Evolutionary conservation across 2,329 filamentous ascomycete species (phyloP).

Genomic region (Diaporthe vaccinii): DNA sequence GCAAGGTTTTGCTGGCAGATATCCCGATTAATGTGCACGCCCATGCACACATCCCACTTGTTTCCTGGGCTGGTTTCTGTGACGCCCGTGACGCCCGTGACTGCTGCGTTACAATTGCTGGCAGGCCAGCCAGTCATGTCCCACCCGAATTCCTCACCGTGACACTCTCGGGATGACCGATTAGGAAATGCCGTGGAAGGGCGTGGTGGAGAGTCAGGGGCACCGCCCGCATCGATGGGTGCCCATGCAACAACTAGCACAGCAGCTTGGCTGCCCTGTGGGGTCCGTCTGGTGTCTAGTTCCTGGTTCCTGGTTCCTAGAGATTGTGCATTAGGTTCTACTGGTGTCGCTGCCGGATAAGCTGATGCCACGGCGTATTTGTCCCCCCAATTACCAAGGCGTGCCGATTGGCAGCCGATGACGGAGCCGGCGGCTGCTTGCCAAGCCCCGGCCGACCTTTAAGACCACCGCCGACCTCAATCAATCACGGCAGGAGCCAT

Average conservation of each 20-base stretch:
- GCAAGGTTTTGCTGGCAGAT: not conserved
- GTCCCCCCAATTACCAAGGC: slow-evolving; percentile 8
- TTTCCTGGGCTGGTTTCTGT: not conserved
- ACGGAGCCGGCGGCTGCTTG: not conserved
- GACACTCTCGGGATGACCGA: slow-evolving; percentile 14
- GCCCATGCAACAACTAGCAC: not conserved
- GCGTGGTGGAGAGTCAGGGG: slow-evolving; percentile 16
- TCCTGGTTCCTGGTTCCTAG: not conserved
- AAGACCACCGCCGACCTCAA: not conserved
- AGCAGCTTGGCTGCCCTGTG: not conserved
- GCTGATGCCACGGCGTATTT: slow-evolving; percentile 13
- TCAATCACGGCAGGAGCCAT: not conserved
- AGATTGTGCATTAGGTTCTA: not conserved
- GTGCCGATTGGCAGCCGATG: slow-evolving; percentile 13
- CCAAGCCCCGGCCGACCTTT: slow-evolving; percentile 20
- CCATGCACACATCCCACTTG: not conserved
- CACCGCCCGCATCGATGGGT: not conserved
- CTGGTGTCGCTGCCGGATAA: slow-evolving; percentile 26
- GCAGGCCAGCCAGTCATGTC: not conserved
- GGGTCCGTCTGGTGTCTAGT: not conserved
- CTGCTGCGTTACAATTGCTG: not conserved
- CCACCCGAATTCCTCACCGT: not conserved
- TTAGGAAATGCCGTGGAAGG: slow-evolving; percentile 15
- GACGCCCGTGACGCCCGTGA: not conserved
- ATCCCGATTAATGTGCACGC: not conserved